Base-by-base conservation (phyloP, 2,329 filamentous ascomycete genomes). In the Orbilia oligospora region DNA sequence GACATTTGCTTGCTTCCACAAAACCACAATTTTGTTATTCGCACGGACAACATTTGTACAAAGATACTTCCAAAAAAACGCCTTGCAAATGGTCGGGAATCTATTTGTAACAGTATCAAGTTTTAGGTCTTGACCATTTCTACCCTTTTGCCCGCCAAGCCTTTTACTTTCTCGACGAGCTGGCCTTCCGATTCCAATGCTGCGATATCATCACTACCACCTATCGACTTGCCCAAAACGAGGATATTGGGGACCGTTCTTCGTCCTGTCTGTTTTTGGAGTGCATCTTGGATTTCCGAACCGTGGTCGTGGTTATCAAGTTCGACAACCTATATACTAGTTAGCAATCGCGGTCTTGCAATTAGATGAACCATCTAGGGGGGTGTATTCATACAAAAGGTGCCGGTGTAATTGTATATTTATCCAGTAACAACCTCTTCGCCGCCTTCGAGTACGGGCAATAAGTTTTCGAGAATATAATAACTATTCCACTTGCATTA, bases 401-500 rank as follows among this genome's bases (percentile, higher is more conserved):
- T 10, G 89, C 86, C 0, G 96, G 96, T 0, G 90, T 88, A 83
- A 99, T 97, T 69, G 87, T 87, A 86, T 98, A 98, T 82, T 92
- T 91, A 22, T 94, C 90, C 49, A 97, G 89, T 48, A 99, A 89
- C 71, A 98, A 89, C 51, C 88, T 87, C 85, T 99, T 99, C 55
- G 96, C 96, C 81, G 90, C 90, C 83, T 90, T 91, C 65, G 94
- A 97, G 85, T 89, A 91, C 0, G 92, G 93, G 84, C 96, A 99
- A 86, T 95, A 97, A 0, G 92, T 90, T 85, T 99, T 98, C 80
- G 94, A 97, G 86, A 98, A 98, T 82, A 99, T 93, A 84, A 97
- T 92, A 77, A 98, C 93, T 96, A 81, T 30, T 12, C 2, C 14
- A 76, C 82, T 38, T 46, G 27, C 6, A 69, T 64, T 80, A 49